Percentiles rank a stretch among this genome's conserved stretches.
Conservation (phyloP, 495 filamentous ascomycete species). For the Neurospora sp. region DNA sequence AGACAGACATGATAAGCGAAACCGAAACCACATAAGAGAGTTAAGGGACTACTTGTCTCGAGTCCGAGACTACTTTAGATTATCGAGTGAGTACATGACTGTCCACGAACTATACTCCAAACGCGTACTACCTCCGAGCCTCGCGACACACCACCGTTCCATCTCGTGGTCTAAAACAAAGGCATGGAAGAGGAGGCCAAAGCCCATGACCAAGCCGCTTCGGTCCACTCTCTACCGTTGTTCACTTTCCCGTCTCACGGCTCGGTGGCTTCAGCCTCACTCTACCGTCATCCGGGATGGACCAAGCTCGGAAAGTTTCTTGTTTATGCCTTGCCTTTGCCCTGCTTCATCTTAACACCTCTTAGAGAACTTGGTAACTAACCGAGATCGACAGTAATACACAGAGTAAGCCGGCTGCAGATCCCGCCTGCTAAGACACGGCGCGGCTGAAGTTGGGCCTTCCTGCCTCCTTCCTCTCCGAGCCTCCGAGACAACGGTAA, state of each 20-base stretch:
- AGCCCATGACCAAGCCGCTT: background rate
- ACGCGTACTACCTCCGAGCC: background rate
- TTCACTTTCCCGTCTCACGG: background rate
- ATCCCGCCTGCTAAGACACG: background rate
- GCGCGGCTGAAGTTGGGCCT: background rate
- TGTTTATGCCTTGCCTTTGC: background rate
- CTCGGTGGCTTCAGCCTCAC: background rate
- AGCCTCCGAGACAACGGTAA: background rate
- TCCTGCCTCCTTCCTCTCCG: background rate
- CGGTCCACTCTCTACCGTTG: background rate
- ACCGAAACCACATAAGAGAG: background rate
- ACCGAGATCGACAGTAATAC: background rate
- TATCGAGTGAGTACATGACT: background rate
- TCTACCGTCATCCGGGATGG: background rate
- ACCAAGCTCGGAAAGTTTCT: background rate
- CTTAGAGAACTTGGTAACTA: background rate
- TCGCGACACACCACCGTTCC: background rate
- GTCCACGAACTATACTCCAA: background rate
- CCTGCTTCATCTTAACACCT: background rate
- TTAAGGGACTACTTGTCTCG: background rate
- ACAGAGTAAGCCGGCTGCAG: background rate
- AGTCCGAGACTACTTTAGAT: background rate
- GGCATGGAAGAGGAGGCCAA: background rate
- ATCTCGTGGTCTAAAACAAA: background rate
- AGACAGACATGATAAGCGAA: background rate